These are phyloP conservation scores for Brassica incana DNA, from an alignment of 345 rosid genomes.

Conservation along the genomic window DNA sequence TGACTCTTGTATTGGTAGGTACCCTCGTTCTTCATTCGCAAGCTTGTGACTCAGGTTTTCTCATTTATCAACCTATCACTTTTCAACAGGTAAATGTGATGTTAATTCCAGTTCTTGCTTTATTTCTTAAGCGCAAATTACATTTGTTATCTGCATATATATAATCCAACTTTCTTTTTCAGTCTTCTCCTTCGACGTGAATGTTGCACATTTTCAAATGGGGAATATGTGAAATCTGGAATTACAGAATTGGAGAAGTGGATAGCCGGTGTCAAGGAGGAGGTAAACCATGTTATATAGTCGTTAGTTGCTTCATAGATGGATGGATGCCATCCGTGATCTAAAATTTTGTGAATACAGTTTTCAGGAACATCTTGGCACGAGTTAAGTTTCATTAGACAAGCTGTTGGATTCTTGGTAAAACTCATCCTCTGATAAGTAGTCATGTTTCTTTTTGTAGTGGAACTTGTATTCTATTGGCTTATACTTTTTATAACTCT, in stretches of 20 bases:
- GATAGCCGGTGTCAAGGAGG: constrained; percentile 74
- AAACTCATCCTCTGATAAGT: constrained; percentile 9
- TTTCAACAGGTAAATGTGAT: constrained; percentile 76
- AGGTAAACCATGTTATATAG: constrained; percentile 51
- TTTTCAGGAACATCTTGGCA: constrained; percentile 99
- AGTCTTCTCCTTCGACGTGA: constrained; percentile 96
- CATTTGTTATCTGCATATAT: constrained; percentile 13
- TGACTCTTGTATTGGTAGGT: constrained; percentile 52
- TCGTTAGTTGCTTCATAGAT: constrained; percentile 25
- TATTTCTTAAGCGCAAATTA: background rate
- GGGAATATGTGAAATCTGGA: constrained; percentile 96
- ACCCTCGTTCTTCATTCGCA: constrained; percentile 94
- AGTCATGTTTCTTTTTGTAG: background rate
- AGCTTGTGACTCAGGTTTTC: constrained; percentile 93
- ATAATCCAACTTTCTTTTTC: constrained; percentile 26
- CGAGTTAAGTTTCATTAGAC: constrained; percentile 88
- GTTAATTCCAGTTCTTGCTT: background rate
- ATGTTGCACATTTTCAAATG: constrained; percentile 97
- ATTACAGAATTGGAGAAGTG: constrained; percentile 96
- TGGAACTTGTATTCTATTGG: background rate
- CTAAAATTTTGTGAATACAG: constrained; percentile 47
- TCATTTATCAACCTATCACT: constrained; percentile 93
- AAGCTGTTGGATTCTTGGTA: constrained; percentile 99
- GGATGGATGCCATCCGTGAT: constrained; percentile 26
- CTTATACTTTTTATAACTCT: background rate